Evolutionary conservation across 164 flowering plant species (phyloP).

Genomic region (Kingdonia uniflora): DNA sequence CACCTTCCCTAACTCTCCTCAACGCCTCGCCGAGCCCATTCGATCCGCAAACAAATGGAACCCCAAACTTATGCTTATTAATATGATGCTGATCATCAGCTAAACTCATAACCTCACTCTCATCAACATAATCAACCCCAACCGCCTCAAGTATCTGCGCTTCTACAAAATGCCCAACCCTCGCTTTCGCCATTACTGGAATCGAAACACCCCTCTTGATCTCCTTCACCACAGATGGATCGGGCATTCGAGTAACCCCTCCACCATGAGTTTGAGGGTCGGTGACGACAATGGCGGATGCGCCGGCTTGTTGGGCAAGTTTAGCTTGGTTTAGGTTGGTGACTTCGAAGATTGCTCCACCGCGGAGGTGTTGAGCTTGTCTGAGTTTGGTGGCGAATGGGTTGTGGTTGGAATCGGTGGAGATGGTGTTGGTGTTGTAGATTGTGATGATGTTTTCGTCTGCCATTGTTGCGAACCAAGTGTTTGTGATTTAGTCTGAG

Average conservation of each 20-base stretch:
- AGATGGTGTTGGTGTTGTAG: conserved; percentile 36
- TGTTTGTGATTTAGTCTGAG: conserved; percentile 10
- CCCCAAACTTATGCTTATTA: conserved; percentile 64
- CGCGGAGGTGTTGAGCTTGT: conserved; percentile 57
- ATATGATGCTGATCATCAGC: conserved; percentile 58
- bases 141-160: conserved; percentile 66
- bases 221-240: conserved; percentile 44
- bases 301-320: conserved; percentile 74
- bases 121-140: conserved; percentile 67
- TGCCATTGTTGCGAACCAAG: conserved; percentile 20
- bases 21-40: conserved; percentile 58
- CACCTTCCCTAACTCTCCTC: conserved; percentile 71
- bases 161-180: conserved; percentile 84
- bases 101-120: conserved; percentile 44
- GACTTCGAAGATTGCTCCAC: conserved; percentile 62
- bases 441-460: conserved; percentile 44
- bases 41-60: conserved; percentile 62
- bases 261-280: conserved; percentile 8
- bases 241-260: conserved; percentile 48
- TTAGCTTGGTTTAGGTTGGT: conserved; percentile 41
- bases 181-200: conserved; percentile 52
- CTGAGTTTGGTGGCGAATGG: conserved; percentile 53
- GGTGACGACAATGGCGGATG: conserved; percentile 35
- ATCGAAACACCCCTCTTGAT: conserved; percentile 52
- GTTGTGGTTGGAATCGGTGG: conserved; percentile 33